Base-by-base conservation (phyloP, 805 yeast genomes). In the Wickerhamiella alocasiicola region DNA sequence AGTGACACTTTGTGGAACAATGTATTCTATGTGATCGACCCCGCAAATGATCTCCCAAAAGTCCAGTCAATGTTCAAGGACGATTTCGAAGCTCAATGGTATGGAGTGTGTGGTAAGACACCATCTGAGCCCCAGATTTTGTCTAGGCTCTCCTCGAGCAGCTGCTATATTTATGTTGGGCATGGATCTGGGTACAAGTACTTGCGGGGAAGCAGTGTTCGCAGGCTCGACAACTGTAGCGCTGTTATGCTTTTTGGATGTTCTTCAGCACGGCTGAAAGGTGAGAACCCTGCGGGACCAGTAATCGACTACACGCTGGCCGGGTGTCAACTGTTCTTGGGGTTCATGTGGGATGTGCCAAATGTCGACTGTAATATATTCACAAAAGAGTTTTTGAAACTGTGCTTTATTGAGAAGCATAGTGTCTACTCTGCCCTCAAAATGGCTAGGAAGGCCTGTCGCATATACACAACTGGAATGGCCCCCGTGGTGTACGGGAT, bases 171-270 rank as follows among this genome's bases (percentile, higher is more conserved):
- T 0, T 91, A 82, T 55, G 66, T 87, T 42, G 99, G 99, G 0
- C 99, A 91, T 60, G 96, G 97, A 0, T 91, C 95, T 4, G 95
- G 97, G n/a, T 88, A 83, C 46, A 85, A 81, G 46, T 84, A 76
- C 53, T 62, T 83, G 9, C 66, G 75, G 23, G 64, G 77, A 1
- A 66, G 74, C 4, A 59, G 70, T 0, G 59, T 85, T 31, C 71
- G 71, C 40, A 60, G 62, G 9, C 55, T 66, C 71, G 20, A 41
- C 12, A 17, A 26, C 5, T 56, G 66, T 40, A 48, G 60, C 11
- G 60, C 67, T 1, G 46, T 63, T 0, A 64, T 85, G 32, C 63
- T 91, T 17, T 61, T 91, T 34, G 99, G 99, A 0, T 91, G 99
- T 51, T 81, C 94, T 0, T 88, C 97, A 0, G 95, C 43, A 18